phyloP scores from a whole-genome alignment of 1,139 yeast genomes.

The Debaryomyces fabryi region DNA sequence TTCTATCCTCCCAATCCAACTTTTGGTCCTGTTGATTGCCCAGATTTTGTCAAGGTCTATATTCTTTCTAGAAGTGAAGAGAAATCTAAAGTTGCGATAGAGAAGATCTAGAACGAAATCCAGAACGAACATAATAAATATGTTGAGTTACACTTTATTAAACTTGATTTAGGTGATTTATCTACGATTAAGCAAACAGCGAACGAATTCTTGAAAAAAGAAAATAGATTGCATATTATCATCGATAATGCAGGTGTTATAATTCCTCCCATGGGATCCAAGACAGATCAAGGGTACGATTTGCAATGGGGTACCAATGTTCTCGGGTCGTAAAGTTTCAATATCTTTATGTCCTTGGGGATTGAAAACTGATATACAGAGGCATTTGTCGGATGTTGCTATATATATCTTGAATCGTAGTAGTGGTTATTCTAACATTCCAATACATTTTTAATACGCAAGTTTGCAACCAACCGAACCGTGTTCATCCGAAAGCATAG shows the following conservation, averaged over 20 bases:
- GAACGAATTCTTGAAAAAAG: conserved; percentile 26
- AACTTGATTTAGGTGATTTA: conserved; percentile 49
- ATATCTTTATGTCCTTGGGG: conserved; percentile 55
- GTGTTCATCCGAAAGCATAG: too few relatives aligned
- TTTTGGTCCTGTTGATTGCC: conserved; percentile 14
- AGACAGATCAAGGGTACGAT: conserved; percentile 29
- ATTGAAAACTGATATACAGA: conserved; percentile 42
- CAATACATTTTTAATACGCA: too few relatives aligned
- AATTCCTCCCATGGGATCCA: conserved; percentile 38
- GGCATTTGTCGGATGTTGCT: conserved; percentile 20
- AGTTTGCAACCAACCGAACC: too few relatives aligned
- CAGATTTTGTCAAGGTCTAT: conserved; percentile 30
- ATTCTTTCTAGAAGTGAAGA: conserved; percentile 22
- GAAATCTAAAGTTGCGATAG: conserved; percentile 29
- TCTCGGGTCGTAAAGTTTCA: conserved; percentile 54
- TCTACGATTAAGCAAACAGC: conserved; percentile 44
- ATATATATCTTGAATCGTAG: background rate
- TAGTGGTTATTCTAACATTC: too few relatives aligned
- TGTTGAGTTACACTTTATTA: conserved; percentile 18
- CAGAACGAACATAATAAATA: conserved; percentile 12
- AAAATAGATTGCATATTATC: conserved; percentile 38
- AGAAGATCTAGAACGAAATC: conserved; percentile 24
- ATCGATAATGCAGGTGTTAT: conserved; percentile 56
- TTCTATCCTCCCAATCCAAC: background rate
- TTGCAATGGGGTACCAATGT: conserved; percentile 53